Conservation (phyloP, 805 yeast genomes). For the Cyberlindnera suaveolens region DNA sequence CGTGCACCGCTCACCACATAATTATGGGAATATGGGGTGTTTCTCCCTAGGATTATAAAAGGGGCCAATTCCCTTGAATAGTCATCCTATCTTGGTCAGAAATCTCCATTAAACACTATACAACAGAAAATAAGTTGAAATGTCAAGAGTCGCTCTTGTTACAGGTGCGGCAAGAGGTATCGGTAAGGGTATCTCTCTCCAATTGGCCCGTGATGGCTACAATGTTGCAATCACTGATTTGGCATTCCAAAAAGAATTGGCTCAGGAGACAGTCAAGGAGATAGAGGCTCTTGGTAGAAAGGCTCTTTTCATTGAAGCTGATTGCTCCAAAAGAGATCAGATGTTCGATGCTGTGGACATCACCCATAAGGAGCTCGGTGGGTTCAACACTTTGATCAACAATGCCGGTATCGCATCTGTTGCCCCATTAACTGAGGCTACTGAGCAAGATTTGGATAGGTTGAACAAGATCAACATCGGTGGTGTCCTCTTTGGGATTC, state of each 20-base stretch:
- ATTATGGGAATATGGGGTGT: too few species aligned
- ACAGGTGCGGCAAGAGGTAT: constrained; percentile 92
- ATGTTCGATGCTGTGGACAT: constrained; percentile 24
- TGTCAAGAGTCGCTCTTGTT: constrained; percentile 49
- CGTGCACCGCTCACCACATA: too few species aligned
- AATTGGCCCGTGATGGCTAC: constrained; percentile 72
- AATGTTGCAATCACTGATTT: constrained; percentile 25
- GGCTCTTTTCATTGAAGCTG: constrained; percentile 23
- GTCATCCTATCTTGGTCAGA: too few species aligned
- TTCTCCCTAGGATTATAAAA: too few species aligned
- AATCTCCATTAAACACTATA: neutral
- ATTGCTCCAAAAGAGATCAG: constrained; percentile 21
- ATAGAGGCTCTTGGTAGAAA: constrained; percentile 17
- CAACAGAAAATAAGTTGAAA: neutral
- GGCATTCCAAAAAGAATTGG: constrained; percentile 18
- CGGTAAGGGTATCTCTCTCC: constrained; percentile 76
- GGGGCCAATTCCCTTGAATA: too few species aligned
- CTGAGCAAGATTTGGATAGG: constrained; percentile 23
- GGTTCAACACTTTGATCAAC: constrained; percentile 30
- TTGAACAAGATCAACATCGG: constrained; percentile 26
- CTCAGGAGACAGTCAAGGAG: constrained; percentile 19
- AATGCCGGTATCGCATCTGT: constrained; percentile 32
- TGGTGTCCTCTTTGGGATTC: constrained; percentile 29
- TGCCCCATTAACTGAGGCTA: constrained; percentile 23
- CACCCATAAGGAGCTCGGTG: constrained; percentile 26